phyloP scores from a whole-genome alignment of 2,329 filamentous ascomycete species.

The Fusarium pseudocircinatum region DNA sequence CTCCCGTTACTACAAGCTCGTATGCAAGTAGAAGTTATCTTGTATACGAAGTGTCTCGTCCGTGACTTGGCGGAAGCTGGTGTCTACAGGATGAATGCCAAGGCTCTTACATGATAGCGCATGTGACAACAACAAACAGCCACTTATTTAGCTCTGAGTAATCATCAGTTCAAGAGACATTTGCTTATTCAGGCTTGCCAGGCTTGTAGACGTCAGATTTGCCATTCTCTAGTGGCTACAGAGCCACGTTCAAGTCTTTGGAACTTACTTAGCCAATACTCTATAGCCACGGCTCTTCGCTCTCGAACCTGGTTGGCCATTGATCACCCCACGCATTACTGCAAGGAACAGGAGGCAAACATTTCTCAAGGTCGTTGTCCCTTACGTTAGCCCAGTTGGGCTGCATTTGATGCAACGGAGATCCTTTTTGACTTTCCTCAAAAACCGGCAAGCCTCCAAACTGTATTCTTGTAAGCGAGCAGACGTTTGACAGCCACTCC shows the following conservation, averaged over 20 bases:
- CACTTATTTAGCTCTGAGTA: not conserved
- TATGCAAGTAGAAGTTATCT: not conserved
- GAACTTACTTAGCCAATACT: not conserved
- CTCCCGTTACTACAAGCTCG: not conserved
- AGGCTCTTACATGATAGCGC: not conserved
- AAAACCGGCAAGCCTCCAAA: conserved; percentile 25
- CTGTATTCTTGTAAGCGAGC: not conserved
- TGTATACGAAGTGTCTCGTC: not conserved
- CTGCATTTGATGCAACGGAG: not conserved
- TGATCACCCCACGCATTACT: conserved; percentile 6
- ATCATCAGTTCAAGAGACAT: not conserved
- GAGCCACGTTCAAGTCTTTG: not conserved
- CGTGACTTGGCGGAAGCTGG: not conserved
- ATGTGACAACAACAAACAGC: not conserved
- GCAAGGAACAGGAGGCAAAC: conserved; percentile 13
- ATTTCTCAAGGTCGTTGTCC: conserved; percentile 9
- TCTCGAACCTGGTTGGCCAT: not conserved
- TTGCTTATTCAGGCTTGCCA: not conserved
- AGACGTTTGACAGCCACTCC: conserved; percentile 8
- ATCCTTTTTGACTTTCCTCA: not conserved
- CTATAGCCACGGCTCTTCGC: conserved; percentile 13
- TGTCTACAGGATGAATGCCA: not conserved
- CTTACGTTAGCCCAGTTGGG: conserved; percentile 14
- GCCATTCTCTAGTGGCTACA: not conserved
- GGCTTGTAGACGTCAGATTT: not conserved